These are phyloP conservation scores for Vitis hybrid DNA, from an alignment of 177 flowering plant genomes.

Conservation along the genomic window DNA sequence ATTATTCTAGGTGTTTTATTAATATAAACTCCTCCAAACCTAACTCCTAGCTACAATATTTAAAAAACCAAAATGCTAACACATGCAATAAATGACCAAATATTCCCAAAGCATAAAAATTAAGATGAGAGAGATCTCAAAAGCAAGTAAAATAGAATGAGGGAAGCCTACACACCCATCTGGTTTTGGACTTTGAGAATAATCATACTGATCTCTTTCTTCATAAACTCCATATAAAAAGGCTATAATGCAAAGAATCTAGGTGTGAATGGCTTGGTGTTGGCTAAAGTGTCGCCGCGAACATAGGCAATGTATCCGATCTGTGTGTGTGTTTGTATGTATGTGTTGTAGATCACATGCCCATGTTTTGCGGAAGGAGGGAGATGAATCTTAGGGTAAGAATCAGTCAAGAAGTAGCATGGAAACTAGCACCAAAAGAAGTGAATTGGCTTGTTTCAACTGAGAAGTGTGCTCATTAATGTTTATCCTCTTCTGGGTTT, in stretches of 20 bases:
- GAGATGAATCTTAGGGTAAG: neutral
- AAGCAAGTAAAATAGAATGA: too few relatives aligned
- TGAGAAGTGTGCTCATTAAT: neutral
- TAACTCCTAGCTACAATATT: too few relatives aligned
- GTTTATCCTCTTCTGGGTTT: neutral
- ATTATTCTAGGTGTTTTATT: too few relatives aligned
- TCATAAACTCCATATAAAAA: neutral
- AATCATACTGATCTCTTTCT: neutral
- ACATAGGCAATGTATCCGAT: constrained; percentile 26
- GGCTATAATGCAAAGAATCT: neutral
- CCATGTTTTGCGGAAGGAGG: constrained; percentile 1
- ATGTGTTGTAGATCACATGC: constrained; percentile 7
- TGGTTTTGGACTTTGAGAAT: neutral
- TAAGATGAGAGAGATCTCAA: too few relatives aligned
- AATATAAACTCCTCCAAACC: too few relatives aligned
- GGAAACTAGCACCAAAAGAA: neutral
- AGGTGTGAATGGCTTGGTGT: neutral
- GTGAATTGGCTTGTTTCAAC: neutral
- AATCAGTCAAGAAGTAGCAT: neutral
- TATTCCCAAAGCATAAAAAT: too few relatives aligned
- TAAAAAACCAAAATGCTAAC: too few relatives aligned
- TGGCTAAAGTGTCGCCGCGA: constrained; percentile 29
- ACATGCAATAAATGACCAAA: too few relatives aligned
- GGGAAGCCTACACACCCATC: too few relatives aligned
- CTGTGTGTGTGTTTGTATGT: neutral